Conservation (phyloP, 805 yeast species). For the Sungouiozyma ichnusensis region DNA sequence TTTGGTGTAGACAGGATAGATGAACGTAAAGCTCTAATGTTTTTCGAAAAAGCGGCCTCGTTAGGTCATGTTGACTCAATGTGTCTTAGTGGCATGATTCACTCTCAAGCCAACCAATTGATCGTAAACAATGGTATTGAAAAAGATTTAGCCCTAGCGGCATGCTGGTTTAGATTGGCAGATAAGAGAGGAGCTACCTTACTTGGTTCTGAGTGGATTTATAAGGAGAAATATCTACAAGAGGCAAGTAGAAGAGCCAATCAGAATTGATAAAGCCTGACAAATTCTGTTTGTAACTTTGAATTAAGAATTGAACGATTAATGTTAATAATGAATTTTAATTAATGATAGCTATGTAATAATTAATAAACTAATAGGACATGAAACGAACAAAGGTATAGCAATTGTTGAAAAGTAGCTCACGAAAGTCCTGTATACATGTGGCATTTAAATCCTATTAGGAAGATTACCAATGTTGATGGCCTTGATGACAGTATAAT, state of each 20-base stretch:
- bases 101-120: constrained; percentile 46
- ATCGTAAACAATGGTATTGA: constrained; percentile 29
- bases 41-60: constrained; percentile 54
- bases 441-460: constrained; percentile 3
- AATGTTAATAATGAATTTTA: not conserved
- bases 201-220: constrained; percentile 66
- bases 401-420: too few species aligned
- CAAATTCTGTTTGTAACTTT: not conserved
- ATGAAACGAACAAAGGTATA: too few species aligned
- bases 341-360: not conserved
- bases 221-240: constrained; percentile 52
- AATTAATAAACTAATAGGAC: not conserved
- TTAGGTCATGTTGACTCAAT: constrained; percentile 61
- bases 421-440: too few species aligned
- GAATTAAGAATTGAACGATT: too few species aligned
- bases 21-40: constrained; percentile 46
- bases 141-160: constrained; percentile 51
- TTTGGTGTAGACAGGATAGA: constrained; percentile 40
- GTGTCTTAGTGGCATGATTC: constrained; percentile 58
- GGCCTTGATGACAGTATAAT: constrained; percentile 44
- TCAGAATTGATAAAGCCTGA: too few species aligned
- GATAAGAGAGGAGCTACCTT: constrained; percentile 50
- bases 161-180: constrained; percentile 60
- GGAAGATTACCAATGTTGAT: constrained; percentile 35
- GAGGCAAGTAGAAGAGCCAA: constrained; percentile 1